Percentiles rank a stretch among this genome's conserved stretches.
These are phyloP conservation scores for Pseudozyma hubeiensis DNA, from an alignment of 1,284 basidiomycete species.

Conservation along the genomic window DNA sequence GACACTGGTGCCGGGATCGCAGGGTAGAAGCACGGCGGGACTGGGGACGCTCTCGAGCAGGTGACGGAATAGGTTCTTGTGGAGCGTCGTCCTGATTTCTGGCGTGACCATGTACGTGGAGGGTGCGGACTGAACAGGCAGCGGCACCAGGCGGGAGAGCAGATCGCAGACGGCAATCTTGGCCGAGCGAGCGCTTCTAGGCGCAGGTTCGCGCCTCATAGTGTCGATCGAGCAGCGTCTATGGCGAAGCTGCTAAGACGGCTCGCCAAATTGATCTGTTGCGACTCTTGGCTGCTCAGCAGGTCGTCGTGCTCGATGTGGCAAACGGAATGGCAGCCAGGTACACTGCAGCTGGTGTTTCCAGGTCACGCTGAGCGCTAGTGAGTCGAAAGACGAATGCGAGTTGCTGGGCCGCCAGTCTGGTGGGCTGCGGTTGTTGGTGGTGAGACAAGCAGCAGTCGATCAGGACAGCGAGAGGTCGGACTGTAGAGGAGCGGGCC, in stretches of 20 bases:
- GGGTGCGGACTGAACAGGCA: slow-evolving; percentile 28
- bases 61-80: slow-evolving; percentile 32
- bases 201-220: slow-evolving; percentile 29
- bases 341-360: no score
- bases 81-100: slow-evolving; percentile 20
- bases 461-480: no score
- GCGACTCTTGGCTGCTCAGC: no score
- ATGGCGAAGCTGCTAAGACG: not conserved
- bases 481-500: no score
- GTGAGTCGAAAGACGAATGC: no score
- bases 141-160: slow-evolving; percentile 34
- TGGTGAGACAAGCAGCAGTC: no score
- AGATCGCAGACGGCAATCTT: slow-evolving; percentile 40
- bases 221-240: not conserved
- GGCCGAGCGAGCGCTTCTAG: slow-evolving; percentile 17
- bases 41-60: slow-evolving; percentile 41
- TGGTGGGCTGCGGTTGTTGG: no score
- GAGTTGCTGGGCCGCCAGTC: no score
- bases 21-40: slow-evolving; percentile 42
- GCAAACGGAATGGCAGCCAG: no score
- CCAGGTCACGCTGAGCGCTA: no score
- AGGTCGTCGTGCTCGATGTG: no score
- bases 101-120: slow-evolving; percentile 34
- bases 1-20: slow-evolving; percentile 35
- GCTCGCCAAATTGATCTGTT: not conserved